These are phyloP conservation scores for Alternaria novae-zelandiae DNA, from an alignment of 2,329 filamentous ascomycete species.

Conservation along the genomic window DNA sequence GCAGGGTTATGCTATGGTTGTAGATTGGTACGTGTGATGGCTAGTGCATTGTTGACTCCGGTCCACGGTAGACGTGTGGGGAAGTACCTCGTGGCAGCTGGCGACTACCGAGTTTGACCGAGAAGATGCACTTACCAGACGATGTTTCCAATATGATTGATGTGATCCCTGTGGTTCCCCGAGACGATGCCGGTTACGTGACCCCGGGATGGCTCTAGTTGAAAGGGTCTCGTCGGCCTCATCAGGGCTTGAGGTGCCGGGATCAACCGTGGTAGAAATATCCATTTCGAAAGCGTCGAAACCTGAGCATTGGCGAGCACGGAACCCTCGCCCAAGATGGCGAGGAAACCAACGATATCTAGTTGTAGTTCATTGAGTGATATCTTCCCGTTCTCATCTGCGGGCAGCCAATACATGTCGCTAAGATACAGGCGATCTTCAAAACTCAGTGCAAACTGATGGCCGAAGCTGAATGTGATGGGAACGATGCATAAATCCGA, in stretches of 20 bases:
- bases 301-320: slow-evolving; percentile 59
- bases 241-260: slow-evolving; percentile 60
- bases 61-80: slow-evolving; percentile 12
- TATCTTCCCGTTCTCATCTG: slow-evolving; percentile 24
- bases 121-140: slow-evolving; percentile 45
- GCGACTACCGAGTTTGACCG: background rate
- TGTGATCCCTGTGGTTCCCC: slow-evolving; percentile 54
- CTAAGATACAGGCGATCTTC: background rate
- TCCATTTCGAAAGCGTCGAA: slow-evolving; percentile 56
- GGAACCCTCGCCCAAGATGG: slow-evolving; percentile 60
- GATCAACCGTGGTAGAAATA: slow-evolving; percentile 57
- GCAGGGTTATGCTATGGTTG: background rate
- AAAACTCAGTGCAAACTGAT: slow-evolving; percentile 12
- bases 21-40: background rate
- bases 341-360: slow-evolving; percentile 63
- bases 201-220: slow-evolving; percentile 50
- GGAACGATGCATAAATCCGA: slow-evolving; percentile 29
- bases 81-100: slow-evolving; percentile 6
- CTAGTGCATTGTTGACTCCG: background rate
- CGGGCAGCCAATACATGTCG: slow-evolving; percentile 47
- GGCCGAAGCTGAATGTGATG: slow-evolving; percentile 12
- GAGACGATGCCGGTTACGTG: slow-evolving; percentile 55
- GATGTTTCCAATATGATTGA: slow-evolving; percentile 59
- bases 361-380: slow-evolving; percentile 54
- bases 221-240: slow-evolving; percentile 52